A percentile compares a stretch with the other conserved stretches of the same genome.
Evolutionary conservation across 352 stramenopile species (phyloP).

Genomic region (Globisporangium cylindrosporum): DNA sequence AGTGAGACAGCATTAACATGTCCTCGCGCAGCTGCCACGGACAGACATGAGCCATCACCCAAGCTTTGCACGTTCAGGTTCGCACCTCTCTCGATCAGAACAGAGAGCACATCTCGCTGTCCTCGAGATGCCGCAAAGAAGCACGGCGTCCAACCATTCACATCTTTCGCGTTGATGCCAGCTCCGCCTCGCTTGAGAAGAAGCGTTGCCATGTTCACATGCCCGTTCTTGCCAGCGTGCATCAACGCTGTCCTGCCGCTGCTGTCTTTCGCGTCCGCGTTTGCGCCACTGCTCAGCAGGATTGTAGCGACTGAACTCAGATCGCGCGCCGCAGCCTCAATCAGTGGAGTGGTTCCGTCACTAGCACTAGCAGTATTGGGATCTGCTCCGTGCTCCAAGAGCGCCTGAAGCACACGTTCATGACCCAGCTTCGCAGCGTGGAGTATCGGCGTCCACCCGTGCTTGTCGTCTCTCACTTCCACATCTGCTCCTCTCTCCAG

Average conservation of each 20-base stretch:
- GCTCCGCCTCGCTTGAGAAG: background rate
- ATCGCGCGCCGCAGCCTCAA: background rate
- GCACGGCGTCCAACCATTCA: background rate
- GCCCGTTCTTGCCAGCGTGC: background rate
- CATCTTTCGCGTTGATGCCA: background rate
- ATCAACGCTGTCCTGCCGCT: conserved; percentile 10
- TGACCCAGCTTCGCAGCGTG: conserved; percentile 10
- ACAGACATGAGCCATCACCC: background rate
- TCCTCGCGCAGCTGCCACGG: background rate
- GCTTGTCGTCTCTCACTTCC: conserved; percentile 1
- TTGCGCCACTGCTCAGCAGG: background rate
- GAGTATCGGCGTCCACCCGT: conserved; percentile 14
- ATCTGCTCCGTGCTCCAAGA: conserved; percentile 6
- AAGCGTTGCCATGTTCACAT: background rate
- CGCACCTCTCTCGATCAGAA: background rate
- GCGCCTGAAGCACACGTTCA: background rate
- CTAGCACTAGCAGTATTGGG: background rate
- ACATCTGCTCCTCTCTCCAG: conserved; percentile 8
- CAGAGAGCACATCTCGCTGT: conserved; percentile 4
- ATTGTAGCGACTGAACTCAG: background rate
- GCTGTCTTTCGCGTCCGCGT: conserved; percentile 1
- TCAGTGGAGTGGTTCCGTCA: background rate
- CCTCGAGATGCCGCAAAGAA: conserved; percentile 7
- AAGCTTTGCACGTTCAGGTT: background rate
- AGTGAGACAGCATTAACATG: conserved; percentile 4